Base-by-base conservation (phyloP, 2,329 filamentous ascomycete species). In the Ophiosphaerella narmari region DNA sequence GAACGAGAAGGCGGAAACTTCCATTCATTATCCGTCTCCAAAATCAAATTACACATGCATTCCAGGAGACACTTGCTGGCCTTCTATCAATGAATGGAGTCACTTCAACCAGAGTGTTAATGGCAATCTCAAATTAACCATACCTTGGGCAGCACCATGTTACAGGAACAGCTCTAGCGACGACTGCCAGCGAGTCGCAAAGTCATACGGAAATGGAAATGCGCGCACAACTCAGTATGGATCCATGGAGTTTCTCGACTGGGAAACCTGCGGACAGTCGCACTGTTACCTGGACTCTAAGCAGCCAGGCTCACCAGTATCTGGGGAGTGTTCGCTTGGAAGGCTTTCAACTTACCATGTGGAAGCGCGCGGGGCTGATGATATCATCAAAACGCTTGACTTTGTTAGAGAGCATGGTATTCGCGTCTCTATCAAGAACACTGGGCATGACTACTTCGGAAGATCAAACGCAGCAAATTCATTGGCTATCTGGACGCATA, bases 1-100 rank as follows among this genome's bases (percentile, higher is more conserved):
- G 14, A 3, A 44, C 11, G 16, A 14, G 14, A 7, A 29, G 26
- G 7, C 26, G 11, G 26, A 8, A 29, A 4, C 26, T 29, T 29
- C 26, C 26, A 24, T 13, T 13, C n/a, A 31, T 1, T 35, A 43
- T 2, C 26, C 2, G 13, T 12, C 41, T 11, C n/a, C 35, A 6
- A 21, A 46, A 2, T 65, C 56, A 4, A 70, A 65, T 26, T 70
- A 70, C 45, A 67, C 67, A 26, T 73, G 70, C 43, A 52, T 57
- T 48, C 75, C 74, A 2, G 64, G 63, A 5, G 70, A 77, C 43
- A 39, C 50, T 21, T 77, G 75, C 40, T 72, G 69, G 69, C 68
- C 68, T 11, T 63, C 60, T 1, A 33, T 48, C n/a, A 55, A 7
- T n/a, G 55, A 71, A 13, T 72, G 69, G 69, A 54, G 50, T 12